A percentile compares a stretch with the other conserved stretches of the same genome.
phyloP scores from a whole-genome alignment of 2,329 filamentous ascomycete species.

The Thelonectria blattea region DNA sequence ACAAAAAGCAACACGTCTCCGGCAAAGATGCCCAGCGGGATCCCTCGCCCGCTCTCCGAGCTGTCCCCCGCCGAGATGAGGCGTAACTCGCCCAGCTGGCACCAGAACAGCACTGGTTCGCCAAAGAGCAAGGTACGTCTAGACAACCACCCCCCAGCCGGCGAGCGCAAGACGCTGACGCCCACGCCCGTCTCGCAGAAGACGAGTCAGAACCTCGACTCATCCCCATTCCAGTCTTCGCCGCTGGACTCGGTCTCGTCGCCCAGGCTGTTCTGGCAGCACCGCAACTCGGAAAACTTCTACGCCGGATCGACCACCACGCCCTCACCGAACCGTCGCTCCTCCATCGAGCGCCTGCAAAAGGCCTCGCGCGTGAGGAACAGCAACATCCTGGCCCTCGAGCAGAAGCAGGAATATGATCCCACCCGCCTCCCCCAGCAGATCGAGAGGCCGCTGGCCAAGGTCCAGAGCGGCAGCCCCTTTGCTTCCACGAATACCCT shows the following conservation, averaged over 20 bases:
- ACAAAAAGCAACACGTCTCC: constrained; percentile 72
- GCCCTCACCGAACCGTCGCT: constrained; percentile 77
- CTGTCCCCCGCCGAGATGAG: constrained; percentile 84
- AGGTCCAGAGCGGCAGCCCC: constrained; percentile 75
- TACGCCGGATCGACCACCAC: constrained; percentile 65
- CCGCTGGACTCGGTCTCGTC: constrained; percentile 73
- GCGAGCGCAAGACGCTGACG: constrained; percentile 28
- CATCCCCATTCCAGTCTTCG: constrained; percentile 85
- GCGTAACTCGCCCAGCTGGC: constrained; percentile 92
- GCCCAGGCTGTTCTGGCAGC: constrained; percentile 91
- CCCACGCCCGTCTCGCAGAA: constrained; percentile 58
- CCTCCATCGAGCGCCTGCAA: constrained; percentile 94
- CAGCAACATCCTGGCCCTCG: constrained; percentile 94
- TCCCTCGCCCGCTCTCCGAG: constrained; percentile 82
- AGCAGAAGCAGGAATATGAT: constrained; percentile 92
- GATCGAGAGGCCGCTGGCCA: constrained; percentile 82
- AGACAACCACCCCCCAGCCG: constrained; percentile 3
- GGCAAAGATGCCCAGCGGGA: constrained; percentile 65
- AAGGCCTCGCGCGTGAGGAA: constrained; percentile 95
- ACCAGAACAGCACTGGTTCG: constrained; percentile 69
- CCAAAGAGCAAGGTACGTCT: constrained; percentile 49
- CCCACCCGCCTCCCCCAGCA: constrained; percentile 75
- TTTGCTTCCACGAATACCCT: constrained; percentile 65
- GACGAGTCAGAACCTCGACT: constrained; percentile 72
- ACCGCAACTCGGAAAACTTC: constrained; percentile 76